Evolutionary conservation across 2,329 filamentous ascomycete genomes (phyloP), one percentile per base, ranked within the genome.

Genomic region (Claviceps spartinae): DNA sequence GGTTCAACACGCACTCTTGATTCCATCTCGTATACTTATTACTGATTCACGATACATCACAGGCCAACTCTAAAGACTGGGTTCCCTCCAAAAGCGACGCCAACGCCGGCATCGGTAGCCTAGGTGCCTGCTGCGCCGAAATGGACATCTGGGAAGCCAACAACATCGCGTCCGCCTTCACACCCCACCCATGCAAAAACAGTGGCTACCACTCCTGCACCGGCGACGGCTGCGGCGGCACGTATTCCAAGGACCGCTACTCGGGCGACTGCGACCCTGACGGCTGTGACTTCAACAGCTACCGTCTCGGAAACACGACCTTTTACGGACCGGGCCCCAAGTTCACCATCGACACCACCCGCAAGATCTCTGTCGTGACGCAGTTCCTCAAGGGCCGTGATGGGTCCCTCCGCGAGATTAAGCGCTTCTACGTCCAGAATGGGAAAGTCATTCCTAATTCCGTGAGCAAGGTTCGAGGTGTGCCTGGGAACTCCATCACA

Each of bases 261-360:
- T 69, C 61, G 26, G 81, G 82, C 50, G 67, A 76, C 53, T 86
- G 83, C 64, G 83, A 86, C 63, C 78, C 80, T 55, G 81, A 84
- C 60, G 82, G 82, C 42, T 86, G 83, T 61, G 82, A 85, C 65
- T 85, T 82, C 75, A 84, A 85, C 75, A 63, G 74, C 41, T 86
- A 78, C 76, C 81, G 82, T 63, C 72, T 79, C 72, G 83, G 82
- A 55, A 74, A 81, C 67, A 70, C 70, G 54, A 69, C 67, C 64
- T 86, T 83, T 72, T 85, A 79, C 69, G 83, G 82, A 50, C 60
- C 57, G n/a, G 67, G 67, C 49, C 67, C 73, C 0, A 72, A 72
- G 56, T 71, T 71, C 63, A 81, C 69, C 49, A 68, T 86, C 58
- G 76, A 84, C 63, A 82, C 80, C 51, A 74, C 65, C 56, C 69